Evolutionary conservation across 495 filamentous ascomycete species (phyloP), one percentile per base, ranked within the genome.

Genomic region (Chaetomidium leptoderma): DNA sequence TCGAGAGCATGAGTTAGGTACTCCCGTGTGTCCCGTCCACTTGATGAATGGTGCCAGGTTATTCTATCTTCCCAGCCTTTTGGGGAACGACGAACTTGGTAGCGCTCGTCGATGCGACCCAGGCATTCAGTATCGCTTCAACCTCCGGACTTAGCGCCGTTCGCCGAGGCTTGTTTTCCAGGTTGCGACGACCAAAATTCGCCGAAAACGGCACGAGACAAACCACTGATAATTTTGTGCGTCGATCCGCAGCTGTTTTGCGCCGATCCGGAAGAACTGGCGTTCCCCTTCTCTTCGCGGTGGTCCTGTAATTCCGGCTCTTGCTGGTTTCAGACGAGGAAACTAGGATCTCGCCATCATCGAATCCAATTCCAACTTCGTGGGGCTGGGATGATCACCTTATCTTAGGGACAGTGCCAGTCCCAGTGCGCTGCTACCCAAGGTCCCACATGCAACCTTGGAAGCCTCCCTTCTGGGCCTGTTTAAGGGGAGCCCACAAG

Each of bases 161-260:
- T n/a, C n/a, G n/a, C n/a, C n/a, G n/a, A n/a, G n/a, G n/a, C n/a
- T n/a, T n/a, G n/a, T n/a, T n/a, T n/a, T n/a, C n/a, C n/a, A n/a
- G n/a, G n/a, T n/a, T n/a, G n/a, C n/a, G n/a, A n/a, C n/a, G n/a
- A n/a, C n/a, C n/a, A n/a, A n/a, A n/a, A n/a, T n/a, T n/a, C n/a
- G n/a, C n/a, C n/a, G n/a, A n/a, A n/a, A n/a, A n/a, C n/a, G n/a
- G n/a, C n/a, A n/a, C n/a, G n/a, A n/a, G n/a, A n/a, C n/a, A n/a
- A n/a, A n/a, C n/a, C n/a, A n/a, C n/a, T n/a, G n/a, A n/a, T n/a
- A n/a, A n/a, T n/a, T 44, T 36, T 23, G 27, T 33, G 16, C 35
- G 17, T 16, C 26, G n/a, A 32, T 44, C 42, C 53, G 40, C 30
- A 45, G 40, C 40, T n/a, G n/a, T 13, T 48, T 48, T 57, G 54